Conservation (phyloP, 2,329 filamentous ascomycete genomes). For the Leptographium galeiforme region DNA sequence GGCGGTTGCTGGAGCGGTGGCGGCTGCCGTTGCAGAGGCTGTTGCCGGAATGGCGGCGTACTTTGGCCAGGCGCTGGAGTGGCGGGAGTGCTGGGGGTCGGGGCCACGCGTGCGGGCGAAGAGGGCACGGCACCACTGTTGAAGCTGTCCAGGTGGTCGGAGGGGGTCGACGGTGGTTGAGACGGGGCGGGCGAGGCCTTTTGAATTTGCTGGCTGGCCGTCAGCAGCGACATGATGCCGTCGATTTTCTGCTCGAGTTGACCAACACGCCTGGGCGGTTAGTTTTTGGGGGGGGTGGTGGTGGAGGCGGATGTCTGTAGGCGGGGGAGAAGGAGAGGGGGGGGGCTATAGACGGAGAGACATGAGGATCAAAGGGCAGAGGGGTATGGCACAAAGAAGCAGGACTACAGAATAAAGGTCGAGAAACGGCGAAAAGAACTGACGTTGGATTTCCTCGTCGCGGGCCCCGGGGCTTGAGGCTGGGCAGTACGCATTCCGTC, state of each 20-base stretch:
- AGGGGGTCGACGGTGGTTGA: neutral
- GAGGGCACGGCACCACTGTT: neutral
- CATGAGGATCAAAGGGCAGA: neutral
- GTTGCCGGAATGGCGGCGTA: neutral
- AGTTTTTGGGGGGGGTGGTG: neutral
- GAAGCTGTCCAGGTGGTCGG: neutral
- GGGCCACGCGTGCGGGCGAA: neutral
- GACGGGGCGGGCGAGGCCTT: neutral
- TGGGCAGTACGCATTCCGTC: conserved; percentile 11
- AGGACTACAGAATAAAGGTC: neutral
- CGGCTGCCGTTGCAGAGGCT: neutral
- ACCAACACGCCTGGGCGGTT: conserved; percentile 18
- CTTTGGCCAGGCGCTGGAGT: neutral
- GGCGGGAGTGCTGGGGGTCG: neutral
- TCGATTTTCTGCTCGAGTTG: conserved; percentile 26
- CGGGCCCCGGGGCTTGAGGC: conserved; percentile 12
- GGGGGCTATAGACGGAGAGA: no score
- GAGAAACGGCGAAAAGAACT: neutral
- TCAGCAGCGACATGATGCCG: conserved; percentile 23
- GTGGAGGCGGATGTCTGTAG: neutral
- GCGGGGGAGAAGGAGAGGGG: no score
- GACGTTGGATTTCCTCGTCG: conserved; percentile 12
- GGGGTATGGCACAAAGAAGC: neutral
- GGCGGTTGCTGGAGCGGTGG: neutral
- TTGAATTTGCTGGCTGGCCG: conserved; percentile 17